These are phyloP conservation scores for Ceratobasidium sp. DNA, from an alignment of 1,284 basidiomycete species.

Conservation along the genomic window DNA sequence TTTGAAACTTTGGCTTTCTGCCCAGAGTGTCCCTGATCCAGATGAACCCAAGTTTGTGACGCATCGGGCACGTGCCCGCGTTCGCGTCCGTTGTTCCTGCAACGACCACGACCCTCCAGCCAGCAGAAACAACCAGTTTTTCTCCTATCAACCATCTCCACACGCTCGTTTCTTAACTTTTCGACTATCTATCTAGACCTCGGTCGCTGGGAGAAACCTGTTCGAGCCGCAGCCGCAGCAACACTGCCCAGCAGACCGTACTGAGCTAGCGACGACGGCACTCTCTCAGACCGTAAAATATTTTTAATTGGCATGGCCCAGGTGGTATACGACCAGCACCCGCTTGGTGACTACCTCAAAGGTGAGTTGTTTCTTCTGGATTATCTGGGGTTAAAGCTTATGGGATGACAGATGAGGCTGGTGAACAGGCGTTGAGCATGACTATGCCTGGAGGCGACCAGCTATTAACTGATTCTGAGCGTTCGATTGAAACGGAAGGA, in stretches of 20 bases:
- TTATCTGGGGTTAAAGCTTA: not conserved
- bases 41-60: slow-evolving; percentile 18
- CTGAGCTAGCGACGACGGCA: slow-evolving; percentile 25
- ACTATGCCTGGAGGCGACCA: slow-evolving; percentile 46
- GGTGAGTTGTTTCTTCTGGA: slow-evolving; percentile 62
- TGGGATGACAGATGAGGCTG: slow-evolving; percentile 43
- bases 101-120: slow-evolving; percentile 39
- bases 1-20: not conserved
- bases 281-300: slow-evolving; percentile 29
- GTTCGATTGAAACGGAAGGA: slow-evolving; percentile 33
- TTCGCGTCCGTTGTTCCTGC: slow-evolving; percentile 34
- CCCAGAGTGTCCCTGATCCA: not conserved
- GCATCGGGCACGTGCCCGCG: slow-evolving; percentile 34
- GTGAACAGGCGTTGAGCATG: slow-evolving; percentile 51
- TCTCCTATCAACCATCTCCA: not conserved
- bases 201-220: slow-evolving; percentile 1
- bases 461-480: slow-evolving; percentile 12
- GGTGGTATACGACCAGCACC: slow-evolving; percentile 81
- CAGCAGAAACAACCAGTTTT: slow-evolving; percentile 36
- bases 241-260: slow-evolving; percentile 20
- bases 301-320: slow-evolving; percentile 71
- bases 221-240: slow-evolving; percentile 33
- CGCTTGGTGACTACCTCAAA: slow-evolving; percentile 78
- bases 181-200: slow-evolving; percentile 15
- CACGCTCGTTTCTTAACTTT: slow-evolving; percentile 28